A percentile compares a stretch with the other conserved stretches of the same genome.
Evolutionary conservation across 345 rosid genomes (phyloP).

Genomic region (Boechera stricta): DNA sequence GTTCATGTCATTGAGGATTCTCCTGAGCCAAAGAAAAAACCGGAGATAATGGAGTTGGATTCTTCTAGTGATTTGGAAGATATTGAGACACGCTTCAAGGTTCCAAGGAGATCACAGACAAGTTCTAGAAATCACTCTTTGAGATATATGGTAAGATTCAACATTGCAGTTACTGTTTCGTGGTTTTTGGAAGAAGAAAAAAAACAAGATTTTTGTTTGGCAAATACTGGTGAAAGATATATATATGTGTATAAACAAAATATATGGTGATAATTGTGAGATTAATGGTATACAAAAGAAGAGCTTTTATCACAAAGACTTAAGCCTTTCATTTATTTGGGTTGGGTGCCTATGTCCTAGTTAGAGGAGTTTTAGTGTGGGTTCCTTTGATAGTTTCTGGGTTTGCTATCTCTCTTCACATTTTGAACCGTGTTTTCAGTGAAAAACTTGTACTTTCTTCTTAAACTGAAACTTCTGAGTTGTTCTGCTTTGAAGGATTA

Average conservation of each 20-base stretch:
- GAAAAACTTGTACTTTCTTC: neutral
- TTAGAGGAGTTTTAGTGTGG: neutral
- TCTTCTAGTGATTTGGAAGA: constrained; percentile 64
- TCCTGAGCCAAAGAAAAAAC: constrained; percentile 49
- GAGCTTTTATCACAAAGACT: constrained; percentile 6
- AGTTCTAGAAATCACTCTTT: constrained; percentile 42
- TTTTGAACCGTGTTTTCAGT: constrained; percentile 3
- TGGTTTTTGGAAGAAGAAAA: neutral
- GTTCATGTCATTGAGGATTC: constrained; percentile 62
- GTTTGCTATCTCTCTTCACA: constrained; percentile 11
- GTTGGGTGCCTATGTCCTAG: neutral
- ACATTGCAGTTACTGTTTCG: constrained; percentile 18
- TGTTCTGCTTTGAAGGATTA: constrained; percentile 57
- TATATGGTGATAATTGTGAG: constrained; percentile 1
- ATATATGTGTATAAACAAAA: too few species aligned
- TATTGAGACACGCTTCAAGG: constrained; percentile 21
- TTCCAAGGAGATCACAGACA: constrained; percentile 34
- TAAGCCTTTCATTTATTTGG: constrained; percentile 12
- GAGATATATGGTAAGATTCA: constrained; percentile 54
- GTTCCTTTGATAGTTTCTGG: constrained; percentile 10
- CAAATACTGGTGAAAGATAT: neutral
- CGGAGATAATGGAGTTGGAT: constrained; percentile 59
- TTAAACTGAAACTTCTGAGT: constrained; percentile 9
- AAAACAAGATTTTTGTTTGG: neutral
- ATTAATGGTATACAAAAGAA: constrained; percentile 14